phyloP scores from a whole-genome alignment of 78 protist species.

The Cavenderia fasciculata region DNA sequence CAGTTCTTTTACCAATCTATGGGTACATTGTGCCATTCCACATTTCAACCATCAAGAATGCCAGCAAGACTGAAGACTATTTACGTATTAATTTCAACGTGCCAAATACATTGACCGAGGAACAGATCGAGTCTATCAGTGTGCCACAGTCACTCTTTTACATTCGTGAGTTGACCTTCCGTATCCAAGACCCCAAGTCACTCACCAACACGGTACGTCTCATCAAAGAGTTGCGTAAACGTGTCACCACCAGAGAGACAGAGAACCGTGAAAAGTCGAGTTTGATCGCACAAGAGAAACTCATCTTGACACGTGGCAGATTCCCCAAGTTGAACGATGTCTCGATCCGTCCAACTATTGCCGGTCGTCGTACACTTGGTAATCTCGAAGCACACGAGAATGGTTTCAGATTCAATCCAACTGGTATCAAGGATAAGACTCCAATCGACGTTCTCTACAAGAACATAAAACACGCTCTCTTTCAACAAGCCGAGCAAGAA shows the following conservation, averaged over 20 bases:
- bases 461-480: conserved; percentile 94
- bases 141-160: conserved; percentile 62
- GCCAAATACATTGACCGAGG: conserved; percentile 50
- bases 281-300: conserved; percentile 87
- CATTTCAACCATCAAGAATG: conserved; percentile 88
- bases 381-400: conserved; percentile 92
- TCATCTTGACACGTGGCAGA: conserved; percentile 69
- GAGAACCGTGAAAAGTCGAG: conserved; percentile 55
- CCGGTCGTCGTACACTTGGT: conserved; percentile 80
- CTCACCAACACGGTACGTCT: conserved; percentile 44
- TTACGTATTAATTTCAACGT: conserved; percentile 87
- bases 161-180: conserved; percentile 87
- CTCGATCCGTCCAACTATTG: conserved; percentile 81
- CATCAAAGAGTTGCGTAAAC: conserved; percentile 87
- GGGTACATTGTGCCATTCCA: conserved; percentile 95
- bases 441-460: conserved; percentile 88
- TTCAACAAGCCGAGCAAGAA: conserved; percentile 94
- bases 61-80: conserved; percentile 77
- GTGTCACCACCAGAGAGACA: conserved; percentile 30
- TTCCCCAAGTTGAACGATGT: conserved; percentile 79
- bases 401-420: conserved; percentile 92
- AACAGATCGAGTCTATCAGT: conserved; percentile 19
- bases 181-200: conserved; percentile 38
- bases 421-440: conserved; percentile 26
- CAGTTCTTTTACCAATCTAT: conserved; percentile 90